Evolutionary conservation across 2,329 filamentous ascomycete genomes (phyloP), one percentile per base, ranked within the genome.

Genomic region (Botrytis pseudocinerea): DNA sequence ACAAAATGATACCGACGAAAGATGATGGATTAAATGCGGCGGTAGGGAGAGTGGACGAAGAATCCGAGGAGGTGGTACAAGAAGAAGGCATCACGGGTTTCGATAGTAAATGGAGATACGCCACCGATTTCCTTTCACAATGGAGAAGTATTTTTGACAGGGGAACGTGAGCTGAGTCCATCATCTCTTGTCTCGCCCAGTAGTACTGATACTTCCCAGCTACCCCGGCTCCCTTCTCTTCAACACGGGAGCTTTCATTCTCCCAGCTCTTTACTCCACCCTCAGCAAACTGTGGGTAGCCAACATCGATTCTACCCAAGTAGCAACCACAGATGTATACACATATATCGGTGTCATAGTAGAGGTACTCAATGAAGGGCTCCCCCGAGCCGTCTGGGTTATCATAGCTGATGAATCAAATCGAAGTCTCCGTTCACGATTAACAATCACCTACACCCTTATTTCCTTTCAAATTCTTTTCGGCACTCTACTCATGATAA

Each of bases 231-330:
- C 89, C 0, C 82, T 93, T 0, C 71, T 87, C 22, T 91, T 92
- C 83, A 93, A 93, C 77, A 72, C 89, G 16, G 83, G 80, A 64
- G 84, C 90, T 1, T 92, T 93, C 79, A 79, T 89, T 2, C 85
- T 93, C 0, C 91, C 90, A 0, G 91, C 91, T 0, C 82, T 93
- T 0, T 93, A 93, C 78, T 81, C 82, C 48, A 93, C 91, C 0
- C 85, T 93, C 0, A 87, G 87, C 66, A 93, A 93, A 78, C 84
- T 92, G 28, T 93, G 90, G 91, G 86, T 93, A 3, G 90, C 91
- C 3, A 86, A 87, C 71, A 91, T 93, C 72, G 89, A 93, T 79
- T 82, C 87, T 0, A 87, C 85, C 1, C 83, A 88, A 75, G 88
- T 92, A 1, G 89, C 87, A 28, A 91, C 88, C 0, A 91, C 89